These are phyloP conservation scores for Boletus rubescentipes DNA, from an alignment of 768 basidiomycete genomes.

Conservation along the genomic window DNA sequence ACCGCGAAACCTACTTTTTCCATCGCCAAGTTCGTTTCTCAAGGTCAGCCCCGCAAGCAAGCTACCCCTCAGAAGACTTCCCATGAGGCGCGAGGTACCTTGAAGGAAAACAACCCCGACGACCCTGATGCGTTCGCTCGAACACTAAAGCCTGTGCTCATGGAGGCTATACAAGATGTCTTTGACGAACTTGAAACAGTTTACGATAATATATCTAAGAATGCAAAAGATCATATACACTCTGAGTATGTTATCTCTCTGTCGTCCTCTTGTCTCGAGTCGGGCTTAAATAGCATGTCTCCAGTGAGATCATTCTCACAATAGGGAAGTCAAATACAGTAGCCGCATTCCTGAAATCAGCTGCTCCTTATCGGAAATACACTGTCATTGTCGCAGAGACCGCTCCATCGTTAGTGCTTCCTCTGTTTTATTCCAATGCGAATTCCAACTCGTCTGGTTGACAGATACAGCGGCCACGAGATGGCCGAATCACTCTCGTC, in stretches of 20 bases:
- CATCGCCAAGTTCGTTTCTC: conserved; percentile 79
- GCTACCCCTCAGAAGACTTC: conserved; percentile 37
- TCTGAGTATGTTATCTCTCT: conserved; percentile 71
- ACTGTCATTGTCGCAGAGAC: conserved; percentile 97
- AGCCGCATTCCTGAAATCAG: conserved; percentile 89
- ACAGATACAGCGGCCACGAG: conserved; percentile 79
- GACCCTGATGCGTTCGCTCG: conserved; percentile 79
- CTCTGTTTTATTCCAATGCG: neutral
- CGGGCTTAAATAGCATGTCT: neutral
- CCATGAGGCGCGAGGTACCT: conserved; percentile 50
- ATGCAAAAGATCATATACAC: conserved; percentile 94
- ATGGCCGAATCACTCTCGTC: conserved; percentile 82
- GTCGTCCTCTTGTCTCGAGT: neutral
- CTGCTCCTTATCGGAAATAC: conserved; percentile 86
- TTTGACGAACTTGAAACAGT: conserved; percentile 95
- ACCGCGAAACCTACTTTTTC: conserved; percentile 53
- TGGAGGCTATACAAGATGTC: conserved; percentile 97
- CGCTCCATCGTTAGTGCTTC: conserved; percentile 74
- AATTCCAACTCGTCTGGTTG: conserved; percentile 1
- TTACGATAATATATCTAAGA: conserved; percentile 91
- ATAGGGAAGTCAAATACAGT: conserved; percentile 95
- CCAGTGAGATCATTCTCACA: conserved; percentile 90
- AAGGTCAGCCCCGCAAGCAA: conserved; percentile 66
- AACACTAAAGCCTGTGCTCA: conserved; percentile 86
- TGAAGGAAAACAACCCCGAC: conserved; percentile 69